Evolutionary conservation across 2,329 filamentous ascomycete genomes (phyloP), one percentile per base, ranked within the genome.

Genomic region (Tolypocladium ophioglossoides): DNA sequence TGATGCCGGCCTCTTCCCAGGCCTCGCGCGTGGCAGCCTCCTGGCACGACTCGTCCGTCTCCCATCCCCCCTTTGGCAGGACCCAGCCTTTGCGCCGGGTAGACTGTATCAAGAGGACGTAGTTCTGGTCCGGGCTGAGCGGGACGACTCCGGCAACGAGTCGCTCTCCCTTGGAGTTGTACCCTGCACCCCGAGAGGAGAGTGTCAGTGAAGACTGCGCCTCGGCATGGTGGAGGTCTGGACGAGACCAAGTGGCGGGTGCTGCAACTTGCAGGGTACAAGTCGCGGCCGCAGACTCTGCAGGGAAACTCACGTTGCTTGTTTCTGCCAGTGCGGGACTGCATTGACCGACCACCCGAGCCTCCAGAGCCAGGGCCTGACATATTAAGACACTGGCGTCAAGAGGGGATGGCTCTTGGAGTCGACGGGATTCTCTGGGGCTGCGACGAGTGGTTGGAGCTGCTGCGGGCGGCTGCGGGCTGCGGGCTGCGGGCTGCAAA

Each of bases 1-100:
- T 78, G 65, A 97, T 95, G 64, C 94, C 94, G 44, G 91, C 94
- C 74, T 97, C 94, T 75, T 97, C 94, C 94, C 94, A 97, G 57
- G 94, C 94, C 72, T 99, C 94, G 62, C 94, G 77, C 77, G 86
- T 72, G 54, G 94, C 94, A 55, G 94, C 89, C 68, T 92, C 82
- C 58, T 87, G 83, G 59, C 89, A 94, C 58, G 85, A 82, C 74
- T 99, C 94, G 71, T 99, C 94, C 37, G 84, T 86, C 72, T 99
- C 94, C 91, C 94, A 99, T 57, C 94, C 94, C 67, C 94, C 94
- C 71, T 99, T 99, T 57, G 94, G 94, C 56, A 99, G 79, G 46
- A 99, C 94, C 94, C 94, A 99, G 64, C 89, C 89, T 70, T 89
- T 89, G 64, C 91, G 86, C 60, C 89, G 83, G 52, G 89, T 92